These are phyloP conservation scores for Aspergillus steynii DNA, from an alignment of 495 filamentous ascomycete species.

Conservation along the genomic window DNA sequence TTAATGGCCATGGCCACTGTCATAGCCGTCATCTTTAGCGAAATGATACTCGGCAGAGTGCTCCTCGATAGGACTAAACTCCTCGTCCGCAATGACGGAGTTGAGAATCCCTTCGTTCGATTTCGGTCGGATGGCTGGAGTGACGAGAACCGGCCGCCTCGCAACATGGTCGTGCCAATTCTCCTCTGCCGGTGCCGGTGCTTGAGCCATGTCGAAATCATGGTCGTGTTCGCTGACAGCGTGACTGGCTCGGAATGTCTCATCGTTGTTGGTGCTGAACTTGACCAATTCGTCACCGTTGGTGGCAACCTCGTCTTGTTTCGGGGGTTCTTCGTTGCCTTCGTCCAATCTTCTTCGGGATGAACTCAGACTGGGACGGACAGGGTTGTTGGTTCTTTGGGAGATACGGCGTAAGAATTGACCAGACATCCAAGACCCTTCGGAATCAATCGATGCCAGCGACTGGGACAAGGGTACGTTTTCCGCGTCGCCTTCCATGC, in stretches of 20 bases:
- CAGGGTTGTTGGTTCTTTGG: conserved; percentile 40
- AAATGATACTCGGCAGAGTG: conserved; percentile 50
- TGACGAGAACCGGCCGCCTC: conserved; percentile 53
- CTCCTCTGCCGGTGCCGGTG: conserved; percentile 30
- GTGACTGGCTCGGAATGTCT: conserved; percentile 37
- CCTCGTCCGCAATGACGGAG: conserved; percentile 46
- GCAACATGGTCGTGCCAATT: conserved; percentile 55
- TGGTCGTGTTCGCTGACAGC: conserved; percentile 34
- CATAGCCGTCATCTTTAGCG: conserved; percentile 65
- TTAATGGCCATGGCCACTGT: conserved; percentile 51
- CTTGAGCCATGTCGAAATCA: conserved; percentile 23
- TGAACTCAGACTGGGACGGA: conserved; percentile 48
- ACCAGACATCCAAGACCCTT: conserved; percentile 91
- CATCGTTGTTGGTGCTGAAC: conserved; percentile 42
- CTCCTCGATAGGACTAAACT: conserved; percentile 41
- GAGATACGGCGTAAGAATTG: conserved; percentile 56
- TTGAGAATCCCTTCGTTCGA: conserved; percentile 70
- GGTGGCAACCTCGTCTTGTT: conserved; percentile 49
- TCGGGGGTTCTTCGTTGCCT: conserved; percentile 24
- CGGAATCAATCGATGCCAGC: conserved; percentile 83
- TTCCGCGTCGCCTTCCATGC: conserved; percentile 33
- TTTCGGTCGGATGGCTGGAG: conserved; percentile 50
- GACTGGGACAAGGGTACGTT: conserved; percentile 64
- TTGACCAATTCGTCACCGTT: conserved; percentile 62
- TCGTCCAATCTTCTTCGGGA: conserved; percentile 32